These are phyloP conservation scores for Russula lepida DNA, from an alignment of 768 basidiomycete genomes.

Conservation along the genomic window DNA sequence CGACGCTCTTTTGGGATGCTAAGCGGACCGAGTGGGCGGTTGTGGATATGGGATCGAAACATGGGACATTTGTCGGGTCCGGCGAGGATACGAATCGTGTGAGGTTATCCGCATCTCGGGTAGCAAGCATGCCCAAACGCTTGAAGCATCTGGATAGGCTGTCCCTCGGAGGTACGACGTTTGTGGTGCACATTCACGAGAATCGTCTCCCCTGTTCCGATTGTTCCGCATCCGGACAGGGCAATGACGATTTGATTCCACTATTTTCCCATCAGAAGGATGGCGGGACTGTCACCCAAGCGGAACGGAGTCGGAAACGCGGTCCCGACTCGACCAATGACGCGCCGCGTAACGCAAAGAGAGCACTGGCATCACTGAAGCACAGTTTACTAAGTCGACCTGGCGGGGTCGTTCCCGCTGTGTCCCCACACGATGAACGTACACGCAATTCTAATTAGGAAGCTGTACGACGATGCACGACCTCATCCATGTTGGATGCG, in stretches of 20 bases:
- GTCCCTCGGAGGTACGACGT: constrained; percentile 62
- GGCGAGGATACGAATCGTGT: constrained; percentile 17
- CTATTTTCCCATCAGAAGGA: constrained; percentile 35
- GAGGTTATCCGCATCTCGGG: constrained; percentile 49
- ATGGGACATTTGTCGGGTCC: constrained; percentile 60
- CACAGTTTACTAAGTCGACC: constrained; percentile 53
- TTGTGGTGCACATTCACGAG: constrained; percentile 61
- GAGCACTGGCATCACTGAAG: constrained; percentile 56
- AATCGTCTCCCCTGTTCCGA: constrained; percentile 51
- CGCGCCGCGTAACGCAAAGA: constrained; percentile 45
- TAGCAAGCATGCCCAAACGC: constrained; percentile 58
- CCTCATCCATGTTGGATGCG: constrained; percentile 24
- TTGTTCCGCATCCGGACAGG: constrained; percentile 42
- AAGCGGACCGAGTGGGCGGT: constrained; percentile 54
- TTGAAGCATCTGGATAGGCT: constrained; percentile 58
- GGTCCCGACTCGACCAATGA: constrained; percentile 18
- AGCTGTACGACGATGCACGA: constrained; percentile 39
- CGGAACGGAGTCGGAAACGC: constrained; percentile 24
- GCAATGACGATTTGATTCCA: constrained; percentile 44
- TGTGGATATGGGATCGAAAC: constrained; percentile 81
- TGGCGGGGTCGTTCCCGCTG: constrained; percentile 6
- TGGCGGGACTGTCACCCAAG: neutral
- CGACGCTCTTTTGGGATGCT: constrained; percentile 64
- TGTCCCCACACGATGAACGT: neutral
- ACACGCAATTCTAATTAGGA: constrained; percentile 34